phyloP scores from a whole-genome alignment of 2,329 filamentous ascomycete species.

The Aciculosporium take region DNA sequence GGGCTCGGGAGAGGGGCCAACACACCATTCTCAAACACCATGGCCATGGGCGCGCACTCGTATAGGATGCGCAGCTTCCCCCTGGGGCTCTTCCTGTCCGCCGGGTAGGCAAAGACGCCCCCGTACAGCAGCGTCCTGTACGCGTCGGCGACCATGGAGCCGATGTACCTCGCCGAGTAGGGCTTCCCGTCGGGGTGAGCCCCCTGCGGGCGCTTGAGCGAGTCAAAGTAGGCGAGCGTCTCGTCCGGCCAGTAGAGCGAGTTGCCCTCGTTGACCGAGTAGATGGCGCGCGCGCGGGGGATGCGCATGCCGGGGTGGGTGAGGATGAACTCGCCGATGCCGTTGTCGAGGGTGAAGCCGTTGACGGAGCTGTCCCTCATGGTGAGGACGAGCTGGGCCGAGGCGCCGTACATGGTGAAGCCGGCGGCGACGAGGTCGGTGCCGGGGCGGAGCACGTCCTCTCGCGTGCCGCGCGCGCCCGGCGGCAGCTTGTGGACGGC shows the following conservation, averaged over 20 bases:
- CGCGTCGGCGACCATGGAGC: conserved; percentile 95
- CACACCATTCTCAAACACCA: conserved; percentile 96
- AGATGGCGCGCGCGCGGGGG: conserved; percentile 69
- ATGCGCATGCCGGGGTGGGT: conserved; percentile 91
- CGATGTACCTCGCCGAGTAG: conserved; percentile 90
- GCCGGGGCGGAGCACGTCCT: conserved; percentile 79
- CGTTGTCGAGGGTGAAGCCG: conserved; percentile 94
- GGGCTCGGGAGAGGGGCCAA: conserved; percentile 7
- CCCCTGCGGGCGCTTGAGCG: conserved; percentile 75
- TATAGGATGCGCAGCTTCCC: conserved; percentile 95
- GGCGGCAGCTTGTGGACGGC: conserved; percentile 82
- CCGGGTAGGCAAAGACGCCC: conserved; percentile 93
- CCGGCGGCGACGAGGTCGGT: conserved; percentile 84
- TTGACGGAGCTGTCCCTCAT: conserved; percentile 89
- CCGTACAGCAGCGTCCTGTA: conserved; percentile 93
- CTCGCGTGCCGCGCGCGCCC: conserved; percentile 56
- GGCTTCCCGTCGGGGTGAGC: conserved; percentile 66
- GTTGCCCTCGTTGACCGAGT: conserved; percentile 98
- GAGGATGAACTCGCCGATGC: conserved; percentile 95
- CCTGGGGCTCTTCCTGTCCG: conserved; percentile 96
- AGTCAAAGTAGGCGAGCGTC: conserved; percentile 78
- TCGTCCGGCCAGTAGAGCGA: conserved; percentile 88
- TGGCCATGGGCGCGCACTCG: conserved; percentile 93
- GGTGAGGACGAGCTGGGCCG: conserved; percentile 88
- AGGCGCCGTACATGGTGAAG: conserved; percentile 99